phyloP scores from a whole-genome alignment of 306 rosid genomes.

The Vachellia pachyceras region DNA sequence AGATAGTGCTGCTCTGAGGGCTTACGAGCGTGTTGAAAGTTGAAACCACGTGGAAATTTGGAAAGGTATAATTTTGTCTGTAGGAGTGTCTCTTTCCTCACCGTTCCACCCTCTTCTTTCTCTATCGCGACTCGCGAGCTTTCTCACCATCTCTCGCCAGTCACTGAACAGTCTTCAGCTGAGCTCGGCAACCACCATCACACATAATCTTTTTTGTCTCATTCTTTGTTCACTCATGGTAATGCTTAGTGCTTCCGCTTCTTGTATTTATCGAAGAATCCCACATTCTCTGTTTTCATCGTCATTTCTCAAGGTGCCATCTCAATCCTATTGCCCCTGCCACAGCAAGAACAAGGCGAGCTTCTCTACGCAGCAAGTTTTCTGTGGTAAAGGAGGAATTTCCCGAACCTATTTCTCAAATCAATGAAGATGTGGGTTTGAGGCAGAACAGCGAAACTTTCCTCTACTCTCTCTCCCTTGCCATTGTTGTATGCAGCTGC shows the following conservation, averaged over 20 bases:
- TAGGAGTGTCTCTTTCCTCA: conserved; percentile 75
- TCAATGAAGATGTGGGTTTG: conserved; percentile 30
- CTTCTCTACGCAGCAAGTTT: conserved; percentile 26
- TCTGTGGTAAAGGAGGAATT: conserved; percentile 27
- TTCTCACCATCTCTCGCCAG: background rate
- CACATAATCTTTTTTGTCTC: background rate
- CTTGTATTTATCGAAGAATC: conserved; percentile 26
- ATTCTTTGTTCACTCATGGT: conserved; percentile 50
- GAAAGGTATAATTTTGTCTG: conserved; percentile 12
- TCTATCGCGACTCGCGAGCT: conserved; percentile 17
- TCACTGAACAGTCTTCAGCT: background rate
- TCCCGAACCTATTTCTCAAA: background rate
- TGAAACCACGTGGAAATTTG: conserved; percentile 55
- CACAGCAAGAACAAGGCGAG: conserved; percentile 6
- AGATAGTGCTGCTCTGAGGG: no score
- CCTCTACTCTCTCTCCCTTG: conserved; percentile 68
- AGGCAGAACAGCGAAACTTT: conserved; percentile 48
- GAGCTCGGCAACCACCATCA: background rate
- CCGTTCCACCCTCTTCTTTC: conserved; percentile 49
- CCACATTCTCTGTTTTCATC: conserved; percentile 35
- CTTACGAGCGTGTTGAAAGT: conserved; percentile 45
- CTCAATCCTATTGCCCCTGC: conserved; percentile 34
- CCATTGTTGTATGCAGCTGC: conserved; percentile 69
- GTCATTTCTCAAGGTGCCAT: conserved; percentile 34
- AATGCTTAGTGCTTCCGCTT: conserved; percentile 40